These are phyloP conservation scores for Orychophragmus violaceus DNA, from an alignment of 345 rosid genomes.

Conservation along the genomic window DNA sequence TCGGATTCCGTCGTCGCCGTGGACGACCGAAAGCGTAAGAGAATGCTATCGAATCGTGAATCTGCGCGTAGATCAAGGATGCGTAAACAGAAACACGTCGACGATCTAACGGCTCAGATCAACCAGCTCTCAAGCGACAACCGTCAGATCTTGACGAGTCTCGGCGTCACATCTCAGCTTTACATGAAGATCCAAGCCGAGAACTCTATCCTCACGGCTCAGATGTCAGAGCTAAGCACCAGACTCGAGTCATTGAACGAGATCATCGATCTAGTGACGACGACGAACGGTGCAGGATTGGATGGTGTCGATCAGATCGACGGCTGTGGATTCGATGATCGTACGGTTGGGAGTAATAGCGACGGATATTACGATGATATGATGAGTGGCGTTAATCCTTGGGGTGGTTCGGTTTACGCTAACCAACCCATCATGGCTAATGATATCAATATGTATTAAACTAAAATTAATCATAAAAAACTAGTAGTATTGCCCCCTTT, in stretches of 20 bases:
- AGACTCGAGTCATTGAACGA: conserved; percentile 73
- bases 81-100: conserved; percentile 79
- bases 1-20: conserved; percentile 24
- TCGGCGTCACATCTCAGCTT: conserved; percentile 50
- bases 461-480: neutral
- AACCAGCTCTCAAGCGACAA: conserved; percentile 48
- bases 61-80: conserved; percentile 89
- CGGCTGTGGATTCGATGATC: conserved; percentile 32
- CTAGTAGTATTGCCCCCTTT: neutral
- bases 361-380: conserved; percentile 33
- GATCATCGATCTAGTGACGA: conserved; percentile 39
- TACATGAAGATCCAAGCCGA: conserved; percentile 58
- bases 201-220: conserved; percentile 72
- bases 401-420: conserved; percentile 33
- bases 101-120: conserved; percentile 57
- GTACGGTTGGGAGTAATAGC: conserved; percentile 22
- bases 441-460: conserved; percentile 39
- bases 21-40: conserved; percentile 70
- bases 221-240: conserved; percentile 55
- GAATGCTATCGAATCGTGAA: conserved; percentile 84
- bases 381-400: conserved; percentile 26
- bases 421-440: conserved; percentile 39
- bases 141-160: conserved; percentile 44
- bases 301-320: conserved; percentile 27
- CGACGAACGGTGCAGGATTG: conserved; percentile 14